phyloP scores from a whole-genome alignment of 345 rosid species.

The Brassica incana region DNA sequence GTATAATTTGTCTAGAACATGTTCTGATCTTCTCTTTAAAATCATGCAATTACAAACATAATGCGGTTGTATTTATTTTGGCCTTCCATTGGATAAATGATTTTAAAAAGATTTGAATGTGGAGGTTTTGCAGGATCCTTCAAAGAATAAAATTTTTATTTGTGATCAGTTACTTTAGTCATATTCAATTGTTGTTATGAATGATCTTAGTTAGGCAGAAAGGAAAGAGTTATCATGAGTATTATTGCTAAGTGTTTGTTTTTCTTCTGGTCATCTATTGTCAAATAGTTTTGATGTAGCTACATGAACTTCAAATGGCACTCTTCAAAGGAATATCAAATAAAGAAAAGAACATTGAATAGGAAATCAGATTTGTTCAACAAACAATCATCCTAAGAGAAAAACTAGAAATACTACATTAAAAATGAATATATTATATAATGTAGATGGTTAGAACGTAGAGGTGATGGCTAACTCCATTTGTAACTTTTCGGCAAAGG shows the following conservation, averaged over 20 bases:
- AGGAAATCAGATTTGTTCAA: background rate
- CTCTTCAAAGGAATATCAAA: background rate
- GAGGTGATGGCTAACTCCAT: background rate
- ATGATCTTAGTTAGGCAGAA: background rate
- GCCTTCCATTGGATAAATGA: slow-evolving; percentile 25
- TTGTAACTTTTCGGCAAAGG: background rate
- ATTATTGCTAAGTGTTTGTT: no score
- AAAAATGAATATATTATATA: background rate
- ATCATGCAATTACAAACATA: slow-evolving; percentile 31
- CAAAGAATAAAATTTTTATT: slow-evolving; percentile 20
- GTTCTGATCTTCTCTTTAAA: background rate
- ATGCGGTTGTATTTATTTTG: slow-evolving; percentile 31
- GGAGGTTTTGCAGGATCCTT: slow-evolving; percentile 22
- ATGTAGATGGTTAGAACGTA: background rate
- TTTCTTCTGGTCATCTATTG: background rate
- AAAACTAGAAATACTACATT: background rate
- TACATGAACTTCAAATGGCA: background rate
- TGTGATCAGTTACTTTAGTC: background rate
- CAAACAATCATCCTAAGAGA: background rate
- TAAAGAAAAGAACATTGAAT: background rate
- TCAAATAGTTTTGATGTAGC: background rate
- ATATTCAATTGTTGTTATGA: background rate
- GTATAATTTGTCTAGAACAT: slow-evolving; percentile 28
- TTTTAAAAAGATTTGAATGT: slow-evolving; percentile 3
- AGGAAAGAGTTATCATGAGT: no score